These are phyloP conservation scores for Neurospora sp. DNA, from an alignment of 495 filamentous ascomycete species.

Conservation along the genomic window DNA sequence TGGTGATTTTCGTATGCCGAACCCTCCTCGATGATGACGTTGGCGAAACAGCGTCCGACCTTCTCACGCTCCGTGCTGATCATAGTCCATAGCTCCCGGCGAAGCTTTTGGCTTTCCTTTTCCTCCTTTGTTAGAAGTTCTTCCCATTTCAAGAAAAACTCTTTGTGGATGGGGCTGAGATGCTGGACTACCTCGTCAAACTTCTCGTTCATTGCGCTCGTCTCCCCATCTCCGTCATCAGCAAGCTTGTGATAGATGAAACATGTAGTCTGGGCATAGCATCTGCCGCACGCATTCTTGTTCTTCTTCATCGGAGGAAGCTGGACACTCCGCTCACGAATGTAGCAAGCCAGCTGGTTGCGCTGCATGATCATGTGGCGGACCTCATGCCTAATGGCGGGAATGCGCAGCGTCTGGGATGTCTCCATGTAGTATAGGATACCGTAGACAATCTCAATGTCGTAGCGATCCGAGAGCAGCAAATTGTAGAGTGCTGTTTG, in stretches of 20 bases:
- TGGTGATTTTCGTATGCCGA: constrained; percentile 56
- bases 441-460: constrained; percentile 79
- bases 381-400: constrained; percentile 72
- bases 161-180: constrained; percentile 58
- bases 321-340: constrained; percentile 63
- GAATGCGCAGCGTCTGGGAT: constrained; percentile 74
- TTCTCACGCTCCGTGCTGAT: constrained; percentile 79
- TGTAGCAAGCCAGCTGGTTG: constrained; percentile 77
- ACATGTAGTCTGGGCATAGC: constrained; percentile 80
- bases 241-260: constrained; percentile 91
- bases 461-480: constrained; percentile 87
- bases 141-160: constrained; percentile 94
- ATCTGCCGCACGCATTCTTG: constrained; percentile 64
- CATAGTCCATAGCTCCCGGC: constrained; percentile 92
- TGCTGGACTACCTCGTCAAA: constrained; percentile 69
- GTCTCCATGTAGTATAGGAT: constrained; percentile 92
- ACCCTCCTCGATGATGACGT: constrained; percentile 67
- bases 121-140: constrained; percentile 88
- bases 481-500: constrained; percentile 94
- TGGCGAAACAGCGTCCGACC: constrained; percentile 57
- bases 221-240: constrained; percentile 73
- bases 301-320: constrained; percentile 81
- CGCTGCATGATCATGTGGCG: constrained; percentile 93
- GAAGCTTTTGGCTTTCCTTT: constrained; percentile 70
- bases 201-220: constrained; percentile 61